These are phyloP conservation scores for Guadua angustifolia DNA, from an alignment of 176 grass and related monocot species.

Conservation along the genomic window DNA sequence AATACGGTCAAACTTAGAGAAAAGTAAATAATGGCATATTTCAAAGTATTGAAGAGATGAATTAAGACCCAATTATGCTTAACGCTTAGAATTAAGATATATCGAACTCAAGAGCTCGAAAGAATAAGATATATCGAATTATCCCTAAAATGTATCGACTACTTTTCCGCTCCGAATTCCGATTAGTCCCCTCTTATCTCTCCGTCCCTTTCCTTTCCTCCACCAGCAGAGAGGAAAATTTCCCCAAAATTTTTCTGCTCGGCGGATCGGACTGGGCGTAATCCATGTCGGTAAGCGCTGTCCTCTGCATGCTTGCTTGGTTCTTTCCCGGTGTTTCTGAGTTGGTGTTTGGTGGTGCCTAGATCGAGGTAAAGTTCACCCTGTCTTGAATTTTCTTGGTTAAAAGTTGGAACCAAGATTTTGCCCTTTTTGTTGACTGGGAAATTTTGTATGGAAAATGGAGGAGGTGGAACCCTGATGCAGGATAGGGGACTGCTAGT, in stretches of 20 bases:
- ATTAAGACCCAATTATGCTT: too few relatives aligned
- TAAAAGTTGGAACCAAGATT: background rate
- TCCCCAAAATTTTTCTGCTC: background rate
- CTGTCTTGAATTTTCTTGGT: background rate
- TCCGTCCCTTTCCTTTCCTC: slow-evolving; percentile 32
- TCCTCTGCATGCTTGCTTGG: background rate
- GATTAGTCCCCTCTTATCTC: slow-evolving; percentile 37
- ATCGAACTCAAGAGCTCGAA: too few relatives aligned
- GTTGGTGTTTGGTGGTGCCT: background rate
- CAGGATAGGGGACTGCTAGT: background rate
- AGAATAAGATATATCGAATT: too few relatives aligned
- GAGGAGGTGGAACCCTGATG: background rate
- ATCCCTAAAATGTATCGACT: slow-evolving; percentile 36
- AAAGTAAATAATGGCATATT: too few relatives aligned
- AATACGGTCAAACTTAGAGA: too few relatives aligned
- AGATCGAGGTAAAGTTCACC: slow-evolving; percentile 18
- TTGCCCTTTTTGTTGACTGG: background rate
- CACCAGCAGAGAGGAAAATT: background rate
- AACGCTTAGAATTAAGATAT: too few relatives aligned
- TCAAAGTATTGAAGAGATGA: too few relatives aligned
- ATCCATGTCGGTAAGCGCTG: slow-evolving; percentile 64
- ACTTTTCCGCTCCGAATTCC: slow-evolving; percentile 22
- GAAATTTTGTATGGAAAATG: background rate
- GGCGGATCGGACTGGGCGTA: slow-evolving; percentile 26
- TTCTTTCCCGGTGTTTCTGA: background rate